Conservation (phyloP, 176 grass and related monocot species). For the Oryza longistaminata region DNA sequence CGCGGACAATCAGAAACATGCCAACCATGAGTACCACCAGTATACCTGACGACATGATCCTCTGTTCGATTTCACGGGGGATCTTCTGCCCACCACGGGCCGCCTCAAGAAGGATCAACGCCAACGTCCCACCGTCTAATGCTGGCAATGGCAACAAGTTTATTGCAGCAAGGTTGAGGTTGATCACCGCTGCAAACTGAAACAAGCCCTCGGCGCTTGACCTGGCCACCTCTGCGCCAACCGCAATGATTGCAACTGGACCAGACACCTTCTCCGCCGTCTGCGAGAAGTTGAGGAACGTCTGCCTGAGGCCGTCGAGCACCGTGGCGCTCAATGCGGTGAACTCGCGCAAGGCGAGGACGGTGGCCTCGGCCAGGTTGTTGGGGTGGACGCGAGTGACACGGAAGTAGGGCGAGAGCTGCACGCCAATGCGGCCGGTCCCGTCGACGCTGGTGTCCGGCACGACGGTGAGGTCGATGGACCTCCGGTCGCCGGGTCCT, state of each 20-base stretch:
- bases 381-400: slow-evolving; percentile 53
- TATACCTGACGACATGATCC: slow-evolving; percentile 90
- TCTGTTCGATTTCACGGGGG: slow-evolving; percentile 85
- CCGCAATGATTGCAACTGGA: slow-evolving; percentile 87
- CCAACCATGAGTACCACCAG: slow-evolving; percentile 88
- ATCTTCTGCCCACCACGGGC: slow-evolving; percentile 86
- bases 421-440: slow-evolving; percentile 73
- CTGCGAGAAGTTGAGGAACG: slow-evolving; percentile 87
- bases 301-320: slow-evolving; percentile 87
- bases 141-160: slow-evolving; percentile 78
- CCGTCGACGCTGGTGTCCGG: slow-evolving; percentile 77
- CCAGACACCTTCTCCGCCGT: slow-evolving; percentile 78
- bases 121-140: slow-evolving; percentile 74
- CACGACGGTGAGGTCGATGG: slow-evolving; percentile 60
- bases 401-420: slow-evolving; percentile 71
- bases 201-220: slow-evolving; percentile 76
- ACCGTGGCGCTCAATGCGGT: slow-evolving; percentile 46
- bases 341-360: slow-evolving; percentile 68
- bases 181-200: slow-evolving; percentile 87
- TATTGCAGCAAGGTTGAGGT: slow-evolving; percentile 89
- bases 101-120: slow-evolving; percentile 81
- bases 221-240: slow-evolving; percentile 79
- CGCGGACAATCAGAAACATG: slow-evolving; percentile 91
- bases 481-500: neutral
- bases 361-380: slow-evolving; percentile 57